phyloP scores from a whole-genome alignment of 305 asterid genomes.

The Andrographis paniculata region DNA sequence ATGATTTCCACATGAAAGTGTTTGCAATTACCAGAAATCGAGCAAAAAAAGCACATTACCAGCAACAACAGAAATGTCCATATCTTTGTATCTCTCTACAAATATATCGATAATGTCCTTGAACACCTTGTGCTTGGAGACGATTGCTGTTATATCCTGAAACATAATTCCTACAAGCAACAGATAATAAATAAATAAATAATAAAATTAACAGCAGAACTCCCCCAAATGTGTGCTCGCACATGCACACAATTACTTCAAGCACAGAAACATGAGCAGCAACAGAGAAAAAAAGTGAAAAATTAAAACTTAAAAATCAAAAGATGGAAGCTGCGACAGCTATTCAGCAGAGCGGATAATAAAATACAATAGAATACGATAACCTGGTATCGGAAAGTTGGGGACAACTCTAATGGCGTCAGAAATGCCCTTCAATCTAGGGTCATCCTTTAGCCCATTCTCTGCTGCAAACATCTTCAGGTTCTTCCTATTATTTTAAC shows the following conservation, averaged over 20 bases:
- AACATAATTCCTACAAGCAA: constrained; percentile 62
- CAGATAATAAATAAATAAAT: background rate
- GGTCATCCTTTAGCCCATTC: constrained; percentile 72
- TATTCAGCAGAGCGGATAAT: too few relatives aligned
- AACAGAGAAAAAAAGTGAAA: background rate
- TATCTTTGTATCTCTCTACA: constrained; percentile 65
- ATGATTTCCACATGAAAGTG: background rate
- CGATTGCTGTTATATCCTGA: constrained; percentile 74
- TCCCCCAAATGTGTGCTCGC: background rate
- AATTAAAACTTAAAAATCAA: too few relatives aligned
- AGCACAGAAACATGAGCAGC: background rate
- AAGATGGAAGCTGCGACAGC: too few relatives aligned
- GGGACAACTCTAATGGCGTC: constrained; percentile 78
- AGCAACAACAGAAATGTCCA: constrained; percentile 78
- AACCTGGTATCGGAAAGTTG: constrained; percentile 79
- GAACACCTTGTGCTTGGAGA: constrained; percentile 59
- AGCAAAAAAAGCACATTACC: constrained; percentile 30
- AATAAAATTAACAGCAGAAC: background rate
- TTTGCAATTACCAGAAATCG: background rate
- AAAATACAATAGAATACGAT: too few relatives aligned
- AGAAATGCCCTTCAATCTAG: constrained; percentile 76
- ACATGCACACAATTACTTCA: background rate
- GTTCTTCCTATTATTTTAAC: background rate
- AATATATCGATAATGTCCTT: constrained; percentile 68
- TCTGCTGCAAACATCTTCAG: constrained; percentile 71